Percentiles rank a stretch among this genome's conserved stretches.
These are phyloP conservation scores for Maudiozyma barnettii DNA, from an alignment of 805 yeast genomes.

Conservation along the genomic window DNA sequence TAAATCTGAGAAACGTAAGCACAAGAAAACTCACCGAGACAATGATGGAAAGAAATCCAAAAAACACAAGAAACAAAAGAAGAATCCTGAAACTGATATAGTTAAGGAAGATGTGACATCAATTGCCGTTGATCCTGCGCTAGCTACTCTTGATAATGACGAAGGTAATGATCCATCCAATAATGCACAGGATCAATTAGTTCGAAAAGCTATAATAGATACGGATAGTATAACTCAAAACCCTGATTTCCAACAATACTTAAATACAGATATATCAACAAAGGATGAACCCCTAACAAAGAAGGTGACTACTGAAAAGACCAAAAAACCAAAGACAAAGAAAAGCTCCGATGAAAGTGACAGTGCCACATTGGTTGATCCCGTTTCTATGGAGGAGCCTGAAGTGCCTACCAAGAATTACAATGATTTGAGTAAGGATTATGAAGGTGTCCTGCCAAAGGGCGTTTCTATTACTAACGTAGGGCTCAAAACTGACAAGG, in stretches of 20 bases:
- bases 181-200: constrained; percentile 52
- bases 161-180: constrained; percentile 23
- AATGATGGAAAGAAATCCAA: constrained; percentile 12
- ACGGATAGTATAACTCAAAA: constrained; percentile 52
- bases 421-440: constrained; percentile 11
- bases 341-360: not conserved
- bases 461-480: constrained; percentile 11
- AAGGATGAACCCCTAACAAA: constrained; percentile 9
- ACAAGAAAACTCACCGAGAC: constrained; percentile 9
- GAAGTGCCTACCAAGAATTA: constrained; percentile 9
- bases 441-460: constrained; percentile 21
- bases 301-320: constrained; percentile 1
- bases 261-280: constrained; percentile 23
- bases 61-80: constrained; percentile 9
- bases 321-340: not conserved
- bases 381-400: constrained; percentile 1
- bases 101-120: not conserved
- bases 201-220: constrained; percentile 61
- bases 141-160: constrained; percentile 39
- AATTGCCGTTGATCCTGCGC: constrained; percentile 47
- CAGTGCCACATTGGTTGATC: constrained; percentile 5
- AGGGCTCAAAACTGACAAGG: constrained; percentile 21
- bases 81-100: constrained; percentile 3
- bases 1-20: constrained; percentile 7
- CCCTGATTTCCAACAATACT: constrained; percentile 30